Evolutionary conservation across 768 basidiomycete species (phyloP), one percentile per base, ranked within the genome.

Genomic region (Suillus weaverae): DNA sequence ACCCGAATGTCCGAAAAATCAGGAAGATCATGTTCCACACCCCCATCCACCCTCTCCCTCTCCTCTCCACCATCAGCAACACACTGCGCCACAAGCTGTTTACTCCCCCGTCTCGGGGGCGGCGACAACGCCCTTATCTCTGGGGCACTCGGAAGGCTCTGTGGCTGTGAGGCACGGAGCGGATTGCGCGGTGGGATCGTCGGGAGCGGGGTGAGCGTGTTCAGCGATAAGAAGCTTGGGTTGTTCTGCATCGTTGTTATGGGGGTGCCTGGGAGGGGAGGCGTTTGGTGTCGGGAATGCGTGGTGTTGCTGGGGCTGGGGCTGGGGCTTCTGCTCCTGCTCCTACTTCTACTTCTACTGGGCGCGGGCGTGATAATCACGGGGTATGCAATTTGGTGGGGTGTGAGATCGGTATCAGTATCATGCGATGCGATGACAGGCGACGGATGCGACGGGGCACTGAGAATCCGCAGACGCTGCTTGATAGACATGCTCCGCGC

Each of bases 401-500:
- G 22, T 69, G 68, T 48, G 35, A n/a, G 9, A 33, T 54, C 30
- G 14, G 50, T 16, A 50, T 50, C 50, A 32, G 13, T 36, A 38
- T 57, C 55, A 4, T 38, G 22, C 9, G 38, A 70, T 35, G 32
- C 33, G 53, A 35, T 4, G 20, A 35, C 53, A 35, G 70, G 56
- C 3, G 79, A 70, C 16, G 50, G 50, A 36, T 73, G 57, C 11
- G 86, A 76, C 30, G 88, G 88, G 4, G 88, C 81, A 70, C 89
- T 91, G 60, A 87, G 82, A 59, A 89, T 86, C 60, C 91, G 87
- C 62, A 91, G 70, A 39, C 91, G 88, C 66, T 85, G 85, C 69
- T 83, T 86, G 68, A 91, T 69, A 13, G 87, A 85, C 3, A 81
- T 68, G 71, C 67, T 64, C 70, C 68, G 59, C 65, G 67, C 9